Evolutionary conservation across 495 filamentous ascomycete species (phyloP), one percentile per base, ranked within the genome.

Genomic region (Copromyces sp.): DNA sequence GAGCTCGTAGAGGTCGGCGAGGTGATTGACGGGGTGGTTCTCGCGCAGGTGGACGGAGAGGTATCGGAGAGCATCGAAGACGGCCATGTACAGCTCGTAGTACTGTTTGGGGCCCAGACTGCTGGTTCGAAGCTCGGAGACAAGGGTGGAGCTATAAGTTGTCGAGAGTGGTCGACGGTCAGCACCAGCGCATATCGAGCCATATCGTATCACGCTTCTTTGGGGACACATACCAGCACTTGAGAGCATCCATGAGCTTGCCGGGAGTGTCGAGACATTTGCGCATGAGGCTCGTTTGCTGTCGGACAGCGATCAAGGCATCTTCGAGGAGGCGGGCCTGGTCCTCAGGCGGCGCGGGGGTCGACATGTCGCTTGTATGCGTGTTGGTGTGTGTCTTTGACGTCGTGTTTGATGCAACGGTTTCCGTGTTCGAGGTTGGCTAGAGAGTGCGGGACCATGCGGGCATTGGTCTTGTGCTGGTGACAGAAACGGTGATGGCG

Each of bases 241-340:
- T 99, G 76, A 99, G 89, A 78, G 95, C 95, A 87, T 99, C 95
- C 95, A 99, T 99, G 74, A 99, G 90, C 89, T 99, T 99, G 68
- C 95, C 95, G 5, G 96, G 95, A 9, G 94, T 95, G 80, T 99
- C 96, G 69, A 99, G 87, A 80, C 93, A 97, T 85, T 95, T 95
- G 84, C 94, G 94, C 95, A 99, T 99, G 81, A 97, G 86, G 70
- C 89, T 85, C 35, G 94, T 93, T 88, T 99, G 95, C 83, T 98
- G 96, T 84, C 94, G 91, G 83, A 99, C 95, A 68, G 97, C 93
- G 70, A 91, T 87, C 85, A 98, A 86, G 80, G 96, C 95, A 92
- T 99, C 95, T 81, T 98, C 95, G 75, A 99, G 90, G 82, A 99
- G 87, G 77, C 94, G 91, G 75, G 90, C 92, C 87, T 97, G 94